Evolutionary conservation across 768 basidiomycete species (phyloP).

Genomic region (Suillus ampliporus): DNA sequence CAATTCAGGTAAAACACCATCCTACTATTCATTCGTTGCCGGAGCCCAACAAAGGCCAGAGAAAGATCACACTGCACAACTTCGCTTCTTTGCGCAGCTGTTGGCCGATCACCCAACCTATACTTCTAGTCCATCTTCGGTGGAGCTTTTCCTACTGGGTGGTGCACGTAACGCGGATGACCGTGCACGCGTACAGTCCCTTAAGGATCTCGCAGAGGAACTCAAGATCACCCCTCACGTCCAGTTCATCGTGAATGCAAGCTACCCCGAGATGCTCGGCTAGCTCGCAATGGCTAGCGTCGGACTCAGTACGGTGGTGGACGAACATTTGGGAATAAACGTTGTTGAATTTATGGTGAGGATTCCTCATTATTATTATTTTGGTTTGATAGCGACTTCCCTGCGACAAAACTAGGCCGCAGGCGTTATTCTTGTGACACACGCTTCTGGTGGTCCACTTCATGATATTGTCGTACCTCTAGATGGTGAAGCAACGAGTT

Average conservation of each 20-base stretch:
- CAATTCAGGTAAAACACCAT: constrained; percentile 79
- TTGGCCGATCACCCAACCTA: constrained; percentile 66
- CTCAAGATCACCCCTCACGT: constrained; percentile 59
- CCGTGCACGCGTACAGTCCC: constrained; percentile 63
- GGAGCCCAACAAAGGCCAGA: constrained; percentile 68
- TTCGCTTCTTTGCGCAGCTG: constrained; percentile 69
- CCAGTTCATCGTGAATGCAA: constrained; percentile 82
- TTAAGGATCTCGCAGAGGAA: constrained; percentile 63
- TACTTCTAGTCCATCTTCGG: constrained; percentile 30
- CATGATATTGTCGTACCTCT: constrained; percentile 90
- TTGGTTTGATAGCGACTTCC: constrained; percentile 22
- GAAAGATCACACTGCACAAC: constrained; percentile 87
- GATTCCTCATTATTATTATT: constrained; percentile 18
- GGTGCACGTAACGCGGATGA: constrained; percentile 85
- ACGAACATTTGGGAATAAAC: constrained; percentile 99
- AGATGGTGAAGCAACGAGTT: constrained; percentile 77
- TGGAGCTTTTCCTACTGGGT: constrained; percentile 80
- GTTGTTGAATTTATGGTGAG: constrained; percentile 96
- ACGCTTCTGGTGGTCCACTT: constrained; percentile 92
- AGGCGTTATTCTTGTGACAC: constrained; percentile 89
- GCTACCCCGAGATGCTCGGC: constrained; percentile 70
- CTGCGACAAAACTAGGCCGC: constrained; percentile 67
- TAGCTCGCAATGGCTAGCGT: constrained; percentile 80
- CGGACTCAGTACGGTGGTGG: constrained; percentile 95
- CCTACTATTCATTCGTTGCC: not conserved